Percentiles rank a stretch among this genome's conserved stretches.
Conservation (phyloP, 179 eudicot genomes). For the Dionaea muscipula region DNA sequence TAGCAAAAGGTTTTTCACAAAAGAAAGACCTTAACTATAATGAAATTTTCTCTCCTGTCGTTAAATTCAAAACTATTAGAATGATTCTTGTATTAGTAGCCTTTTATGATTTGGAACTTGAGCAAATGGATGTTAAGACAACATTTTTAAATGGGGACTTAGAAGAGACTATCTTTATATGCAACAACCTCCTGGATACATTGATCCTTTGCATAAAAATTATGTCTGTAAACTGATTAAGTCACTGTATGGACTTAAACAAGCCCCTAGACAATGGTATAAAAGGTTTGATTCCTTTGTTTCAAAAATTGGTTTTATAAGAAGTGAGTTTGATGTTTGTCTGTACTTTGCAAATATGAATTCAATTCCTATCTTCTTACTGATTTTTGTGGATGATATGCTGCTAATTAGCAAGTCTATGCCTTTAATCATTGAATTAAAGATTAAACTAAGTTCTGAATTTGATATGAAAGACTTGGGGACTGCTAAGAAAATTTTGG, state of each 20-base stretch:
- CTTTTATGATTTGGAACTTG: not conserved
- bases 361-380: no score
- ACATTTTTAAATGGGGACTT: constrained; percentile 2
- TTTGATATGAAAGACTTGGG: constrained; percentile 7
- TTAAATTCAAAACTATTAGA: not conserved
- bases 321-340: not conserved
- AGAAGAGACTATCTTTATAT: constrained; percentile 5
- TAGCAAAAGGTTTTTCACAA: not conserved
- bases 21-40: not conserved
- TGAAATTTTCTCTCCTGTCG: not conserved
- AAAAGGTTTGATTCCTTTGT: not conserved
- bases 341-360: no score
- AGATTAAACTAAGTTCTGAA: not conserved
- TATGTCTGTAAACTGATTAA: constrained; percentile 1
- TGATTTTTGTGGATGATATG: no score
- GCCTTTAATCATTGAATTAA: no score
- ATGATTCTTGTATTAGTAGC: not conserved
- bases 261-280: not conserved
- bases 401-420: no score
- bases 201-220: not conserved
- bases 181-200: constrained; percentile 1
- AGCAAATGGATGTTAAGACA: constrained; percentile 3
- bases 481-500: not conserved
- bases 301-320: not conserved
- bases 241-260: not conserved